Conservation (phyloP, 2,329 filamentous ascomycete genomes). For the Aureobasidium namibiae region DNA sequence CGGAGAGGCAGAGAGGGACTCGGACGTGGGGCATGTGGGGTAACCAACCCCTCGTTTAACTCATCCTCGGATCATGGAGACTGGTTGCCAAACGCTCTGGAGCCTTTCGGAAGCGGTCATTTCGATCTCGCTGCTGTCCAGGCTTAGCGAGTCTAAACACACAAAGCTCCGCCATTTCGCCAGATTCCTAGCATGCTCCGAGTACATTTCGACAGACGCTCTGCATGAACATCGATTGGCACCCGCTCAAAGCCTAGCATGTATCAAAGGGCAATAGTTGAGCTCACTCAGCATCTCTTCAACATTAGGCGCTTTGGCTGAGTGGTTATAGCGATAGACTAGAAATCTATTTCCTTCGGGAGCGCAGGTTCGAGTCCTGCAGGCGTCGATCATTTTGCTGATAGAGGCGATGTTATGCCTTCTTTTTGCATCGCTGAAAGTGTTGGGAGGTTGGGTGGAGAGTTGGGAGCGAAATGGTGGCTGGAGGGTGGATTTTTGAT, state of each 20-base stretch:
- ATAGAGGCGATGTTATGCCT: too few species aligned
- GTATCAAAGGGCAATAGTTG: too few species aligned
- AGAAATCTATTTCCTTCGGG: conserved; percentile 12
- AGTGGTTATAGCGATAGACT: conserved; percentile 13
- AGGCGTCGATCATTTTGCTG: conserved; percentile 4
- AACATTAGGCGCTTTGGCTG: conserved; percentile 2
- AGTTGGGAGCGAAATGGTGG: background rate
- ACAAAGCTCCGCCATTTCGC: background rate
- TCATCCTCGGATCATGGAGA: background rate
- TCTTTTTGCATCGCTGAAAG: background rate
- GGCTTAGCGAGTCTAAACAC: background rate
- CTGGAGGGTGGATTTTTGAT: background rate
- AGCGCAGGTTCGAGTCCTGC: background rate
- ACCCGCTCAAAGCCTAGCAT: too few species aligned
- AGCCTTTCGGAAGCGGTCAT: background rate
- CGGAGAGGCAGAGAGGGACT: background rate
- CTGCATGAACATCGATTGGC: background rate
- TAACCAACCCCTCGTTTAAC: background rate
- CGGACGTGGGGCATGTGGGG: conserved; percentile 11
- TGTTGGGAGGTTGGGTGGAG: too few species aligned
- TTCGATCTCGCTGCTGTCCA: background rate
- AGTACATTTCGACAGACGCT: background rate
- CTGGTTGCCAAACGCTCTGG: background rate
- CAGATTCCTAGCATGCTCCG: background rate
- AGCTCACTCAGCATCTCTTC: too few species aligned